Percentiles rank a stretch among this genome's conserved stretches.
Evolutionary conservation across 192 early-diverging fungal species (phyloP).

Genomic region (Coemansia sp.): DNA sequence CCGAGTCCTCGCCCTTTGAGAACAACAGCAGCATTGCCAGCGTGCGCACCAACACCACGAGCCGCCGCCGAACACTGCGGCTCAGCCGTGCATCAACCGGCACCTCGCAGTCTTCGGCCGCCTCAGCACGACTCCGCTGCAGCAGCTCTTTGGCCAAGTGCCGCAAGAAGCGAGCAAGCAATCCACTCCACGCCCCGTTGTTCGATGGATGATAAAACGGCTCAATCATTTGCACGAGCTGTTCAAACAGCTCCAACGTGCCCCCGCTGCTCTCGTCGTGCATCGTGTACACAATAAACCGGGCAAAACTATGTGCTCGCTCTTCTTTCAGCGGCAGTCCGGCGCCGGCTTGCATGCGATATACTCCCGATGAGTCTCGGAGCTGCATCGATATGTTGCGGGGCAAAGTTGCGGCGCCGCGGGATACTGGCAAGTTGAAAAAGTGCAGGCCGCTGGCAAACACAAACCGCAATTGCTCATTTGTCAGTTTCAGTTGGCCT

Average conservation of each 20-base stretch:
- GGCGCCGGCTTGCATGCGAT: constrained; percentile 32
- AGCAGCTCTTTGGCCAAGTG: constrained; percentile 66
- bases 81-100: constrained; percentile 25
- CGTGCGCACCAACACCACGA: constrained; percentile 35
- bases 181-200: constrained; percentile 76
- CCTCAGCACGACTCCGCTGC: constrained; percentile 50
- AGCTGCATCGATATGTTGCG: constrained; percentile 17
- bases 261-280: constrained; percentile 53
- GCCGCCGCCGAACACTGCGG: constrained; percentile 38
- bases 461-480: constrained; percentile 45
- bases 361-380: constrained; percentile 31
- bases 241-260: constrained; percentile 61
- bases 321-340: constrained; percentile 42
- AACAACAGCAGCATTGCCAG: constrained; percentile 50
- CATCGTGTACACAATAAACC: constrained; percentile 79
- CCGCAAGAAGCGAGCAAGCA: constrained; percentile 69
- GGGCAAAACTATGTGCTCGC: constrained; percentile 58
- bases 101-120: constrained; percentile 18
- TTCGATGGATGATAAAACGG: constrained; percentile 93
- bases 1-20: constrained; percentile 41
- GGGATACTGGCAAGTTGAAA: constrained; percentile 39
- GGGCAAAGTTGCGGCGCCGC: constrained; percentile 19
- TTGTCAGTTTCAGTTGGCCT: constrained; percentile 31
- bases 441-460: constrained; percentile 52
- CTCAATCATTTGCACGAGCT: constrained; percentile 82